Evolutionary conservation across 23 red algal genomes (phyloP).

Genomic region (Gracilaria vermiculophylla): DNA sequence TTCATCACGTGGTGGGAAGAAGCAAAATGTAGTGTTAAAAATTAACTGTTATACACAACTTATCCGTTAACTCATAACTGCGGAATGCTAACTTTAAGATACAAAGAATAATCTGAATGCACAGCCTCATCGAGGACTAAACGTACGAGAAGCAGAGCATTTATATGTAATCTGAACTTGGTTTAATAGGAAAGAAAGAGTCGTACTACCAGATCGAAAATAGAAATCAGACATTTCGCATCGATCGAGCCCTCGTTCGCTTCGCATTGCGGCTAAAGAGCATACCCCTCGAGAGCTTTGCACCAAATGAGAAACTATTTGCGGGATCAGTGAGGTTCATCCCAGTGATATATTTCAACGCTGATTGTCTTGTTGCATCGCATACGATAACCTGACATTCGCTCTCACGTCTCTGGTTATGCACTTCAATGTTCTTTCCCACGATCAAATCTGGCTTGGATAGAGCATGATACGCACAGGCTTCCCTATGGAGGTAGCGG

Average conservation of each 20-base stretch:
- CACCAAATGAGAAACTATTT: too few species aligned
- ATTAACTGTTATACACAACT: slow-evolving; percentile 9
- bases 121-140: neutral
- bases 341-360: neutral
- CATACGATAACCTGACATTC: neutral
- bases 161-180: neutral
- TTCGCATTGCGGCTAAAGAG: too few species aligned
- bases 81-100: neutral
- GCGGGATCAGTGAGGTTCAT: too few species aligned
- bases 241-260: neutral
- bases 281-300: too few species aligned
- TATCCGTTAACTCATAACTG: neutral
- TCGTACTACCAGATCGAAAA: neutral
- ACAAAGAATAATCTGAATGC: neutral
- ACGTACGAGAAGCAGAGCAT: neutral
- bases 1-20: neutral
- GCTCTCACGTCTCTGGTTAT: neutral
- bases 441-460: slow-evolving; percentile 82
- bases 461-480: slow-evolving; percentile 98
- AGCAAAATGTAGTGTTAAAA: neutral
- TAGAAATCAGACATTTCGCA: neutral
- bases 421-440: neutral
- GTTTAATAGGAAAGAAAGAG: neutral
- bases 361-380: neutral
- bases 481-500: slow-evolving; percentile 87